Percentiles rank a stretch among this genome's conserved stretches.
phyloP scores from a whole-genome alignment of 768 basidiomycete species.

The Termitomyces sp. region DNA sequence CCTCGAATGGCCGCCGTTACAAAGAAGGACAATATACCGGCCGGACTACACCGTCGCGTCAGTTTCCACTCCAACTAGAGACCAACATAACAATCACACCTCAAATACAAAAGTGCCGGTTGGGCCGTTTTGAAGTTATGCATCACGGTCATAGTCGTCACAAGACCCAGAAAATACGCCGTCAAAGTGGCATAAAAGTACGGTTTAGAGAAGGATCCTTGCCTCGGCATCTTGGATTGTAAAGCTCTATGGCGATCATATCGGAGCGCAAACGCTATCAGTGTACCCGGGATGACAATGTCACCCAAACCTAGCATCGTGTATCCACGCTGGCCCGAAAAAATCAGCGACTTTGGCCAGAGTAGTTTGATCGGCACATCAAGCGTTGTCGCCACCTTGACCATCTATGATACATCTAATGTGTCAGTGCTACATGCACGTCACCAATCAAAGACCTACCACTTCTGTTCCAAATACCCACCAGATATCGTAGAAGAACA shows the following conservation, averaged over 20 bases:
- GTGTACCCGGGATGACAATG: conserved; percentile 61
- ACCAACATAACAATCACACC: conserved; percentile 41
- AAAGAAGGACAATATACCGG: conserved; percentile 70
- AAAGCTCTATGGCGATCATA: conserved; percentile 64
- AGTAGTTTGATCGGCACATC: conserved; percentile 94
- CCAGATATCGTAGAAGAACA: conserved; percentile 94
- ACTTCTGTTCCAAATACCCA: conserved; percentile 92
- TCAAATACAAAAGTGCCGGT: conserved; percentile 90
- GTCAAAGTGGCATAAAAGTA: conserved; percentile 71
- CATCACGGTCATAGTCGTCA: conserved; percentile 82
- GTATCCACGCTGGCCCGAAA: conserved; percentile 54
- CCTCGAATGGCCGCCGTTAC: conserved; percentile 57
- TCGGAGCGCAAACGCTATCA: conserved; percentile 83
- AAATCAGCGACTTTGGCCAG: conserved; percentile 67
- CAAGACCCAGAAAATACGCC: conserved; percentile 74
- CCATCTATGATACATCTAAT: conserved; percentile 57
- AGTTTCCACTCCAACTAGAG: background rate
- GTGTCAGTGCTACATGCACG: background rate
- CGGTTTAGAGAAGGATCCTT: conserved; percentile 51
- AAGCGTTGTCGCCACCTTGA: conserved; percentile 84
- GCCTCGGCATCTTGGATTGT: conserved; percentile 22
- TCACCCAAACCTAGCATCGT: conserved; percentile 95
- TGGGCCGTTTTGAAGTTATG: conserved; percentile 74
- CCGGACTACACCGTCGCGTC: conserved; percentile 47
- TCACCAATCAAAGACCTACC: conserved; percentile 39